Base-by-base conservation (phyloP, 306 rosid genomes). In the Prunus mira region DNA sequence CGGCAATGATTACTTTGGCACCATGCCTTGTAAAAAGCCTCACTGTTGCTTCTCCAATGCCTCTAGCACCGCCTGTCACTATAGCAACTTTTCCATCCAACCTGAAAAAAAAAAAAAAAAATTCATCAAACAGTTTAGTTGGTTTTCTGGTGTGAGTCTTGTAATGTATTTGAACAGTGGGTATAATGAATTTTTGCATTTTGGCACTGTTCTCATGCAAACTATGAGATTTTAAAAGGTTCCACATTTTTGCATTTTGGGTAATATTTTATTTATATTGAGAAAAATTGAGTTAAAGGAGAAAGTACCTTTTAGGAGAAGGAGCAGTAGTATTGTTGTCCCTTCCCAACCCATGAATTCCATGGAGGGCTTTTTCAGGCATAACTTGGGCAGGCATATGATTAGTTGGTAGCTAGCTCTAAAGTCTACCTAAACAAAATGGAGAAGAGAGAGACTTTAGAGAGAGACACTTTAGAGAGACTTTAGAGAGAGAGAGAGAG, bases 51-150 rank as follows among this genome's bases (percentile, higher is more conserved):
- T 94, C 98, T 13, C 97, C 98, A 2, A 91, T 91, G 4, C 98
- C 97, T 81, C 86, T 86, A 0, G 97, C 96, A 1, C 97, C 96
- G 3, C 98, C 98, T 0, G 98, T 94, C 4, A 94, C 87, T 25
- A 94, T 87, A 0, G 96, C 97, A 17, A 94, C 77, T 71, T 94
- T 94, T 3, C 96, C 98, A 75, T 94, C 98, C 86, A 94, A 81
- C 76, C 98, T 93, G 61, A 3, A 3, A 63, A 78, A 30, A 22
- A 22, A 22, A 22, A n/a, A n/a, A n/a, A 24, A 24, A 24, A 24
- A 1, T n/a, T 51, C 11, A 71, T 28, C 24, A 12, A 47, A 67
- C 17, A 65, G 32, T 20, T 61, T 18, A 49, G 19, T 13, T 38
- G 43, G 9, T 38, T 38, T 38, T 38, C 43, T 38, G 43, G 43